These are phyloP conservation scores for Geum urbanum DNA, from an alignment of 306 rosid species.

Conservation along the genomic window DNA sequence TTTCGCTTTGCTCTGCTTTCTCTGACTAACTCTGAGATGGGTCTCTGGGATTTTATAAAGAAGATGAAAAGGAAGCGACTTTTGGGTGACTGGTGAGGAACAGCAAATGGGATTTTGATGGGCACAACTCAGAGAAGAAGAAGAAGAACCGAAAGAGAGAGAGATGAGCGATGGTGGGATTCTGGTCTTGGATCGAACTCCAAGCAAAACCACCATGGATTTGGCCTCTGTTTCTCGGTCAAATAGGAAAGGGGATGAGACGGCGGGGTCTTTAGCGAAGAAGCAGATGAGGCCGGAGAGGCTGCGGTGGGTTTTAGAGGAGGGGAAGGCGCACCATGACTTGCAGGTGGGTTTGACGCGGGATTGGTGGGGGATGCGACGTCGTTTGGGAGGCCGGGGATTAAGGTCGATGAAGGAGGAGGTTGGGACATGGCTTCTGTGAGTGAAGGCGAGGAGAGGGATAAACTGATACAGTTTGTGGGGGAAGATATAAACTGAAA, in stretches of 20 bases:
- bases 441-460: neutral
- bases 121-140: neutral
- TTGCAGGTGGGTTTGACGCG: conserved; percentile 64
- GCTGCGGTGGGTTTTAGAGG: conserved; percentile 34
- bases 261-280: conserved; percentile 73
- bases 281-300: conserved; percentile 59
- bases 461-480: no score
- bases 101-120: neutral
- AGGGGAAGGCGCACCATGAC: conserved; percentile 58
- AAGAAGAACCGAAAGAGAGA: no score
- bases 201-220: no score
- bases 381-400: conserved; percentile 79
- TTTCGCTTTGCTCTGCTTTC: neutral
- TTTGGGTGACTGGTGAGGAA: neutral
- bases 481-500: no score
- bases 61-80: conserved; percentile 3
- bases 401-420: conserved; percentile 23
- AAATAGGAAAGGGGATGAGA: conserved; percentile 61
- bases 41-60: neutral
- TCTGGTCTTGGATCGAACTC: neutral
- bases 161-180: no score
- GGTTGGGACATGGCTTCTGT: conserved; percentile 2
- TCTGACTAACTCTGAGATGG: conserved; percentile 8
- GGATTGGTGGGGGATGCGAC: conserved; percentile 49
- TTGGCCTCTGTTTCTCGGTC: no score